A percentile compares a stretch with the other conserved stretches of the same genome.
Conservation (phyloP, 139 green algal species). For the Tetradesmus lagerheimii region DNA sequence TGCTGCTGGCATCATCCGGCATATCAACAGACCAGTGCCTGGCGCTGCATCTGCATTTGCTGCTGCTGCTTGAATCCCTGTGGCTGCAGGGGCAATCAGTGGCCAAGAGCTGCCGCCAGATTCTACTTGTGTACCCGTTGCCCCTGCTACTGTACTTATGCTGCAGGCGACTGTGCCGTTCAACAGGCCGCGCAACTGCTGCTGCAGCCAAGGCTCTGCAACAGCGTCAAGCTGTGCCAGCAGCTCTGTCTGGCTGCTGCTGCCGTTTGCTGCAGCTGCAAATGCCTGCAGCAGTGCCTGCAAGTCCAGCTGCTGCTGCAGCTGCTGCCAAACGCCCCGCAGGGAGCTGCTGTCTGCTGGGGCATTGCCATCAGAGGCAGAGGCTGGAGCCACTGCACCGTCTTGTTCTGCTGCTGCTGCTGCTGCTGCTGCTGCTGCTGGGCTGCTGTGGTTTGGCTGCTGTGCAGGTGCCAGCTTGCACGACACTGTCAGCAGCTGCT, state of each 20-base stretch:
- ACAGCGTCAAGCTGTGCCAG: background rate
- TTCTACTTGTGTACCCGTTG: background rate
- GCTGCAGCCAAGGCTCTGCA: conserved; percentile 25
- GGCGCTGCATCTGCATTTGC: background rate
- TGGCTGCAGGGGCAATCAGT: conserved; percentile 5
- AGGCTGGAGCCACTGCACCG: background rate
- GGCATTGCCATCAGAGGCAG: background rate
- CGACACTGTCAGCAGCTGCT: conserved; percentile 53
- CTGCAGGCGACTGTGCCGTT: background rate
- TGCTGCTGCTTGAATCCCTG: background rate
- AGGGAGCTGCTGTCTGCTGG: background rate
- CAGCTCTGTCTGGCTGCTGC: background rate
- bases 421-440: conserved; percentile 2
- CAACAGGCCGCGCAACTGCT: conserved; percentile 11
- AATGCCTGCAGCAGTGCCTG: background rate
- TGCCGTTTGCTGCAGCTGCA: background rate
- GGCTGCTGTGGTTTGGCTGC: too few relatives aligned
- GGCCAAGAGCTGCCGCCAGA: background rate
- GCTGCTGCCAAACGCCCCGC: background rate
- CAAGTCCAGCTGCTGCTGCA: background rate
- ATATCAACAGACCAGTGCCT: background rate
- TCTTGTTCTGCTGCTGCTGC: conserved; percentile 13
- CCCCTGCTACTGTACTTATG: conserved; percentile 4
- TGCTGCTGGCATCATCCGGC: background rate
- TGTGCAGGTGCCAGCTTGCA: conserved; percentile 2